These are phyloP conservation scores for Fusarium continuum DNA, from an alignment of 2,329 filamentous ascomycete species.

Conservation along the genomic window DNA sequence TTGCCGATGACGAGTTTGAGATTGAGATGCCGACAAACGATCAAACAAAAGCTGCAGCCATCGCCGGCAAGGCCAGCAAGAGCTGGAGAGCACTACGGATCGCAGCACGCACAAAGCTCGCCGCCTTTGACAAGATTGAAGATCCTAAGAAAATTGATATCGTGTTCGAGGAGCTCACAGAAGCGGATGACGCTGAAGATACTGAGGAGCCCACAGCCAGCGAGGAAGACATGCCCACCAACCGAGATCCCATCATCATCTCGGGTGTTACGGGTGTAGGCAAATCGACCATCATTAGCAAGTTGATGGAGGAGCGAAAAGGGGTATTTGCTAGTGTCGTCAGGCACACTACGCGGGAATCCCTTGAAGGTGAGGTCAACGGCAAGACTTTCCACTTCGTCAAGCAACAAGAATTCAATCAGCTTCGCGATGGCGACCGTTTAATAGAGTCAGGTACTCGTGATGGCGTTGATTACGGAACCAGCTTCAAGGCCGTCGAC, in stretches of 20 bases:
- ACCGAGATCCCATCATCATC: conserved; percentile 69
- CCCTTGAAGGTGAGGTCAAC: conserved; percentile 60
- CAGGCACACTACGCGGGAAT: conserved; percentile 63
- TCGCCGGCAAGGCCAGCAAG: conserved; percentile 84
- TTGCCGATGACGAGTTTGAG: conserved; percentile 84
- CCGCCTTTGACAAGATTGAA: conserved; percentile 87
- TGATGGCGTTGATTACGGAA: conserved; percentile 63
- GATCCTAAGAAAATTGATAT: conserved; percentile 75
- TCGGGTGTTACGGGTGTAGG: conserved; percentile 70
- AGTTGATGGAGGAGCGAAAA: conserved; percentile 70
- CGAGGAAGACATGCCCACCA: conserved; percentile 55
- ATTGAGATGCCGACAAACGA: conserved; percentile 80
- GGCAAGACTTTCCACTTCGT: conserved; percentile 67
- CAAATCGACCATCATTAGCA: conserved; percentile 70
- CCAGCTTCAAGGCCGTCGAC: conserved; percentile 62
- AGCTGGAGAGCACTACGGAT: conserved; percentile 89
- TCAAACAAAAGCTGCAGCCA: conserved; percentile 62
- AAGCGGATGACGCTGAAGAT: conserved; percentile 49
- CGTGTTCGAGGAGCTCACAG: conserved; percentile 62
- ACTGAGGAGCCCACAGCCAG: conserved; percentile 48
- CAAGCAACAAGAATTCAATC: conserved; percentile 62
- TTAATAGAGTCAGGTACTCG: conserved; percentile 65
- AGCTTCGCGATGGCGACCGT: conserved; percentile 67
- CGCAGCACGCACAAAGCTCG: conserved; percentile 76
- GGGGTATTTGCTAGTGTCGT: conserved; percentile 70